Base-by-base conservation (phyloP, 305 asterid species). In the Fraxinus xanthoxyloides region DNA sequence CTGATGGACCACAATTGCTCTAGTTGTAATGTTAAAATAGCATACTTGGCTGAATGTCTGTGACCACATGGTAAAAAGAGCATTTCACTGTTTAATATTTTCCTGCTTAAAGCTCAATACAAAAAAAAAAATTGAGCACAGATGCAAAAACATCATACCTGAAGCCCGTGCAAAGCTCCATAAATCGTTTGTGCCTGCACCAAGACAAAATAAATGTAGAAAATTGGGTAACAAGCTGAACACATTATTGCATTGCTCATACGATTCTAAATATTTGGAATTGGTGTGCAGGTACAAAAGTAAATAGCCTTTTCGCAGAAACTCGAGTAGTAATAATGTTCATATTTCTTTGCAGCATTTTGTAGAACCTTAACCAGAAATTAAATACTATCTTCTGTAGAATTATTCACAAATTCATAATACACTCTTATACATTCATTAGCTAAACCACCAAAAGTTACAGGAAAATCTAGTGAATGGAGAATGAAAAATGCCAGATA, bases 1-100 rank as follows among this genome's bases (percentile, higher is more conserved):
- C 83, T 91, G 97, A 90, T 86, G 89, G 72, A 94, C 90, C 82
- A 85, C 82, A 81, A 94, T 89, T 56, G 89, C 91, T 83, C 95
- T 88, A 38, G 94, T 77, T 40, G 83, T 86, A 46, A 90, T 34
- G 86, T 89, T 85, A 72, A 88, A 94, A 72, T 77, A 86, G 91
- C 98, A 96, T n/a, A 92, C 72, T 89, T 96, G 99, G 89, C 99
- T 96, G 85, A 96, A 94, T 76, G 99, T 96, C 99, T 96, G 97
- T 83, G 79, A 78, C 7, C 7, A 91, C 12, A 79, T 31, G 35
- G 86, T 46, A 23, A 81, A 77, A 19, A 51, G 69, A 82, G 59
- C 31, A 73, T 13, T 34, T 76, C 36, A 6, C 76, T 77, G 77
- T 70, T 83, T 54, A 36, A n/a, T 75, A 24, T 56, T 79, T 72